phyloP scores from a whole-genome alignment of 306 rosid species.

The Carpinus fangiana region DNA sequence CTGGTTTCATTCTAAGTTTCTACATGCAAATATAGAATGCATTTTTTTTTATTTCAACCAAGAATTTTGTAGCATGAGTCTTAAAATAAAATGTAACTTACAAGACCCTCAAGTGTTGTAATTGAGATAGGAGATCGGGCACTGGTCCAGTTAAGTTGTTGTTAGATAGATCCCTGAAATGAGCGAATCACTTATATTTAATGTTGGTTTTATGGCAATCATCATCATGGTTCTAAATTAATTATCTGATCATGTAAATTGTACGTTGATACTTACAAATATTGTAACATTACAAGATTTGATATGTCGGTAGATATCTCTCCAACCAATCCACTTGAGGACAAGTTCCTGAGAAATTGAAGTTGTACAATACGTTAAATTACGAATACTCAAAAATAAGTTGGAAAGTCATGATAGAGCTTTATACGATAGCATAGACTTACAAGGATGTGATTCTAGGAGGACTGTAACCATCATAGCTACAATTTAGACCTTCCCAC shows the following conservation, averaged over 20 bases:
- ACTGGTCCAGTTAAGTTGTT: slow-evolving; percentile 43
- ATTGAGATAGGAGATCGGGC: slow-evolving; percentile 35
- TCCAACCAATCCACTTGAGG: slow-evolving; percentile 47
- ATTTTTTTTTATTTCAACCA: background rate
- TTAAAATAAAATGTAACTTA: slow-evolving; percentile 27
- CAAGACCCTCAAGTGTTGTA: slow-evolving; percentile 37
- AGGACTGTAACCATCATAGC: slow-evolving; percentile 13
- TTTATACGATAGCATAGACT: background rate
- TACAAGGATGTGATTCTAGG: background rate
- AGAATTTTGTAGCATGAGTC: background rate
- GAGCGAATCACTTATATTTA: slow-evolving; percentile 2
- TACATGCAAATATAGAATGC: slow-evolving; percentile 23
- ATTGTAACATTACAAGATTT: slow-evolving; percentile 38
- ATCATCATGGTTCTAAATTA: background rate
- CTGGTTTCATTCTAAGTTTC: slow-evolving; percentile 48
- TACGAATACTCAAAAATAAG: background rate
- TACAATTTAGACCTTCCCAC: slow-evolving; percentile 64
- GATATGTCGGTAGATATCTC: slow-evolving; percentile 39
- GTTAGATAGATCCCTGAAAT: slow-evolving; percentile 62
- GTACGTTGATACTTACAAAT: slow-evolving; percentile 45
- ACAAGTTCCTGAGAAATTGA: slow-evolving; percentile 40
- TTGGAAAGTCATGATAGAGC: background rate
- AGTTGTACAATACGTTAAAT: background rate
- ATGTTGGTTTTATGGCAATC: background rate
- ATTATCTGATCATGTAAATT: background rate